phyloP scores from a whole-genome alignment of 306 rosid genomes.

The Cicer judaicum region DNA sequence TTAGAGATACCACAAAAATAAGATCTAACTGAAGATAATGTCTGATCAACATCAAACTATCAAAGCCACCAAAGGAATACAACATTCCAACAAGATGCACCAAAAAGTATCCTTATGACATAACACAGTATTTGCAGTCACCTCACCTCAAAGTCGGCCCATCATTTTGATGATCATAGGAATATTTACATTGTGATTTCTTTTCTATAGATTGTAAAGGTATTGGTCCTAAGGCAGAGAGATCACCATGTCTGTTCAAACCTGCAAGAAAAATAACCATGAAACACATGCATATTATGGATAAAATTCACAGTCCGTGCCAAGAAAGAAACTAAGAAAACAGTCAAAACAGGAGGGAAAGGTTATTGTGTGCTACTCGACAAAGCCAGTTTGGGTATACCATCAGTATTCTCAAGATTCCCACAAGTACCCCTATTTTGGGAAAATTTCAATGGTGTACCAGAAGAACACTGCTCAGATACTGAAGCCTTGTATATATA shows the following conservation, averaged over 20 bases:
- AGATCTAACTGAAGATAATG: constrained; percentile 11
- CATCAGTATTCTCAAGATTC: constrained; percentile 45
- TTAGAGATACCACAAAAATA: neutral
- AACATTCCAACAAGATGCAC: constrained; percentile 25
- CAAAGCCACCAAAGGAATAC: constrained; percentile 3
- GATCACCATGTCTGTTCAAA: constrained; percentile 42
- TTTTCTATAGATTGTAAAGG: constrained; percentile 45
- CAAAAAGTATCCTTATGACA: constrained; percentile 15
- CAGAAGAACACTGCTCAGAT: constrained; percentile 48
- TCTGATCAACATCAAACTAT: neutral
- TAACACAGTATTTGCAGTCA: constrained; percentile 30
- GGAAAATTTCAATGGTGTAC: constrained; percentile 41
- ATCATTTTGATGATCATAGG: constrained; percentile 49
- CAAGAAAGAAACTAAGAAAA: constrained; percentile 33
- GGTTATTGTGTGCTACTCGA: constrained; percentile 38
- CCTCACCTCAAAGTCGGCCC: constrained; percentile 60
- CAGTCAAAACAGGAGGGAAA: constrained; percentile 16
- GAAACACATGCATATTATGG: constrained; percentile 26
- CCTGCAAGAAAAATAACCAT: constrained; percentile 49
- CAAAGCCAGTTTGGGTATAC: constrained; percentile 48
- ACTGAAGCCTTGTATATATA: constrained; percentile 41
- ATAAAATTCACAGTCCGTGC: constrained; percentile 25
- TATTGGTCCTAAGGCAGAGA: constrained; percentile 44
- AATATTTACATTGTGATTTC: constrained; percentile 45
- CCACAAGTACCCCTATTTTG: constrained; percentile 40